Evolutionary conservation across 108 stramenopile species (phyloP), one percentile per base, ranked within the genome.

Genomic region (Asterionellopsis glacialis): DNA sequence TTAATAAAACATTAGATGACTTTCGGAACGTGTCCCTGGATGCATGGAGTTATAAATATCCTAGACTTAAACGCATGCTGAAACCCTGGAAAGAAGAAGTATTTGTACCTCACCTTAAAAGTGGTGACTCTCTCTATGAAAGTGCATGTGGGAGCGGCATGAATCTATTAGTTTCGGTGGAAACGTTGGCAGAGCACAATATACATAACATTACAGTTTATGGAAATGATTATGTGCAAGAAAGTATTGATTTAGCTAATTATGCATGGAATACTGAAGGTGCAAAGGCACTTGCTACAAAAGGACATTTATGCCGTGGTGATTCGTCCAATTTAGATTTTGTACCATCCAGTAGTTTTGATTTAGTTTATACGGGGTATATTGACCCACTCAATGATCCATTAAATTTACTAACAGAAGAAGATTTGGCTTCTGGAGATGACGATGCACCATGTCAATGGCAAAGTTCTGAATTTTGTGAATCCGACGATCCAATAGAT

Each of bases 281-380:
- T 33, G 33, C 33, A 7, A 33, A 33, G 33, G 2, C 7, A 7
- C 7, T 33, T 2, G 33, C 39, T 24, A 15, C 61, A n/a, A 16
- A 48, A 13, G 77, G 77, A n/a, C 21, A 13, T 11, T 57, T 79
- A 40, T 79, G 77, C 24, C 61, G 49, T 11, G 72, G 48, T 13
- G 77, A 79, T 58, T 73, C 77, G 15, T 59, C 62, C 1, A 16
- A 66, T 42, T 45, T 79, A 1, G 56, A 57, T 6, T 71, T 61
- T 57, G 59, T 79, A 14, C 69, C 69, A 10, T 18, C 58, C 48
- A 45, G 67, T 38, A 39, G 54, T 9, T 79, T 79, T 54, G 77
- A 79, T 67, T 58, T 79, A 26, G 72, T 73, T 0, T 79, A 63
- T 53, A 61, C 73, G 0, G 68, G 69, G 0, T 70, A 65, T 45